Percentiles rank a stretch among this genome's conserved stretches.
phyloP scores from a whole-genome alignment of 371 early-diverging fungal genomes.

The Apophysomyces sp. region DNA sequence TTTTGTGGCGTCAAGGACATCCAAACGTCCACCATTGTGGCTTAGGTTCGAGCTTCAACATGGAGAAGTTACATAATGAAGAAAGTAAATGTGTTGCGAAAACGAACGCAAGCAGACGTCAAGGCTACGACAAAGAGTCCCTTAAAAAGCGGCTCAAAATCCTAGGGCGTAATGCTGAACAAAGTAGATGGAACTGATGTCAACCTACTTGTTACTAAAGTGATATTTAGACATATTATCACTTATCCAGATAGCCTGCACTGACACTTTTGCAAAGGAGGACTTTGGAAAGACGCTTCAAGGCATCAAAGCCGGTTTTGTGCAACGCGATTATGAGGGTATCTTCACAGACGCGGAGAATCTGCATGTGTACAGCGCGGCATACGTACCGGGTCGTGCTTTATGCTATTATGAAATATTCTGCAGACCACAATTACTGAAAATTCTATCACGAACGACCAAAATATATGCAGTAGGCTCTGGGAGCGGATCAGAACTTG shows the following conservation, averaged over 20 bases:
- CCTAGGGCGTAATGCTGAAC: constrained; percentile 54
- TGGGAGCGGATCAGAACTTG: constrained; percentile 86
- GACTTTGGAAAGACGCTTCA: constrained; percentile 67
- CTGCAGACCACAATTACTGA: constrained; percentile 50
- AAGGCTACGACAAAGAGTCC: constrained; percentile 29
- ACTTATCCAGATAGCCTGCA: constrained; percentile 65
- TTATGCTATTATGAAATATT: constrained; percentile 84
- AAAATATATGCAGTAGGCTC: constrained; percentile 74
- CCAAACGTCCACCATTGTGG: no score
- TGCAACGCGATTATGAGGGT: constrained; percentile 77
- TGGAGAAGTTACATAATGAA: neutral
- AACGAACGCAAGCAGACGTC: constrained; percentile 5
- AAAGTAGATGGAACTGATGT: constrained; percentile 29
- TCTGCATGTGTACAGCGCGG: constrained; percentile 81
- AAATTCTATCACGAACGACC: constrained; percentile 40
- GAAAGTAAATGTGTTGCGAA: neutral
- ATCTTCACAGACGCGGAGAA: constrained; percentile 77
- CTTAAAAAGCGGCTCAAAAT: constrained; percentile 35
- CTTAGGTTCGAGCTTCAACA: no score
- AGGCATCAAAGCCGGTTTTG: constrained; percentile 79
- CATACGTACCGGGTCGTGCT: constrained; percentile 85
- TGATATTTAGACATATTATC: constrained; percentile 56
- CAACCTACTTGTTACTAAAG: neutral
- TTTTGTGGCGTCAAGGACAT: no score
- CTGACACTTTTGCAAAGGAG: constrained; percentile 54